Base-by-base conservation (phyloP, 345 rosid genomes). In the Mangifera indica region DNA sequence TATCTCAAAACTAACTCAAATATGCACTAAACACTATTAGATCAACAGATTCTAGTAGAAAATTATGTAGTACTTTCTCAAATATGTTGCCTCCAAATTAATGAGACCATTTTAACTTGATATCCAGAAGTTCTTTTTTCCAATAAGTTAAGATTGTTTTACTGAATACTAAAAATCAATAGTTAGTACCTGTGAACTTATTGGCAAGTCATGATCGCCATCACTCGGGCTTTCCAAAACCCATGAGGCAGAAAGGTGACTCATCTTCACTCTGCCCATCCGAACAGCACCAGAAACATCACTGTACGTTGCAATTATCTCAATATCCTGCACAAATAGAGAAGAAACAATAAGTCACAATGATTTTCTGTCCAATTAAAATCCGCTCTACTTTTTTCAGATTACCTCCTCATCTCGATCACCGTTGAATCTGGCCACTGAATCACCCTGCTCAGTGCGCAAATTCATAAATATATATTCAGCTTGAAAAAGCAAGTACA, bases 241-340 rank as follows among this genome's bases (percentile, higher is more conserved):
- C 99, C 99, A 96, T 21, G 99, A 96, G 70, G 91, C 70, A 68
- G 99, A 96, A 56, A 91, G 91, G 77, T 88, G 84, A 80, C 87
- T 91, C 93, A 93, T 86, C 83, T 91, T 93, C 70, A 91, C 87
- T 69, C 79, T 85, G 76, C 88, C 83, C 67, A 87, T 77, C 46
- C 81, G 86, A 82, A 93, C 45, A 60, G 71, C 77, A 22, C 98
- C 97, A 21, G 84, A 74, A 69, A 79, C 79, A 77, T 88, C 94
- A 82, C 86, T 92, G 86, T 96, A 96, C 25, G 96, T 82, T 14
- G 89, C 95, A 84, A 88, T 83, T 71, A 93, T 89, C 84, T 83
- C 89, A 83, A 96, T 83, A 83, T 96, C 99, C 98, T 96, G 84
- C 58, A 82, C 60, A 56, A 26, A 46, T 12, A 66, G 70, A 69